These are phyloP conservation scores for Russula griseocarnosa DNA, from an alignment of 768 basidiomycete genomes.

Conservation along the genomic window DNA sequence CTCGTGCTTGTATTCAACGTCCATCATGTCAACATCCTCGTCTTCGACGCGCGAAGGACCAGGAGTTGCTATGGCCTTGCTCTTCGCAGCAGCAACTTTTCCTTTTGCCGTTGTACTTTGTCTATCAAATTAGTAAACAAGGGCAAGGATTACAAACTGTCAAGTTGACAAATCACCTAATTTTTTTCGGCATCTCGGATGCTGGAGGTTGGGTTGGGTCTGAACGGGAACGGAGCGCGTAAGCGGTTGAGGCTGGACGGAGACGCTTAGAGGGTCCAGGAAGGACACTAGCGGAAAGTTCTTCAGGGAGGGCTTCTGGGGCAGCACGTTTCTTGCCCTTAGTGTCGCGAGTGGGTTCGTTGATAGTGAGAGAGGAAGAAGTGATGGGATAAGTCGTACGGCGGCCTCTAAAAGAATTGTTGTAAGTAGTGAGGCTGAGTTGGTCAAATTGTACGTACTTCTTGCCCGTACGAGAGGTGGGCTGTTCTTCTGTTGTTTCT, in stretches of 20 bases:
- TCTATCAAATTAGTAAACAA: conserved; percentile 34
- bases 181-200: conserved; percentile 70
- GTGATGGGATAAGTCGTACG: conserved; percentile 48
- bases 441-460: conserved; percentile 33
- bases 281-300: conserved; percentile 44
- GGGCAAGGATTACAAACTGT: neutral
- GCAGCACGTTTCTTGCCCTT: conserved; percentile 94
- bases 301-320: conserved; percentile 64
- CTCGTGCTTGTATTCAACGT: conserved; percentile 53
- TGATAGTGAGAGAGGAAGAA: conserved; percentile 53
- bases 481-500: conserved; percentile 59
- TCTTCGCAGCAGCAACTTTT: conserved; percentile 46
- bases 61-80: conserved; percentile 52
- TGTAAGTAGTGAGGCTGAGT: conserved; percentile 25
- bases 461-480: conserved; percentile 9
- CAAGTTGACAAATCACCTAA: conserved; percentile 43
- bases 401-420: conserved; percentile 48
- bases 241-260: conserved; percentile 48
- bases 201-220: conserved; percentile 40
- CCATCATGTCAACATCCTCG: conserved; percentile 76
- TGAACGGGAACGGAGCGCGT: conserved; percentile 63
- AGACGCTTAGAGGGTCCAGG: conserved; percentile 58
- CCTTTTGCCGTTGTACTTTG: conserved; percentile 43
- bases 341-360: conserved; percentile 67
- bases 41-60: conserved; percentile 63